Conservation (phyloP, 2,329 filamentous ascomycete genomes). For the Cordyceps farinosa region DNA sequence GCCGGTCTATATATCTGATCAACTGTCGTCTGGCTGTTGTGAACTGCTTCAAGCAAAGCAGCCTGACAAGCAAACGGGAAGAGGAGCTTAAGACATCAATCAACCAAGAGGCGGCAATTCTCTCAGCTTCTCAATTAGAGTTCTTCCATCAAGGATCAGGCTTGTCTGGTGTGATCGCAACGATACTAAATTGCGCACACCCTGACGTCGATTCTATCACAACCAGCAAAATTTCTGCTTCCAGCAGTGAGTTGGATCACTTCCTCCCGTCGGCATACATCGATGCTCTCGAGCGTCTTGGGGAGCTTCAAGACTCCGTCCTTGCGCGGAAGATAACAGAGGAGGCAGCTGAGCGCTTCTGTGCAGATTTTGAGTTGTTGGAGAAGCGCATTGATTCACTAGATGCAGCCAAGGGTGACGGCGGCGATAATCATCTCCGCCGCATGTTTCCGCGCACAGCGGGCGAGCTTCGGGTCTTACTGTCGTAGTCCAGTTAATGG, state of each 20-base stretch:
- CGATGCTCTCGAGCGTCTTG: slow-evolving; percentile 81
- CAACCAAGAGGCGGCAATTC: slow-evolving; percentile 49
- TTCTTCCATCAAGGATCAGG: slow-evolving; percentile 77
- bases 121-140: slow-evolving; percentile 65
- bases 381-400: slow-evolving; percentile 47
- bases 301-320: slow-evolving; percentile 66
- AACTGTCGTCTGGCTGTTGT: slow-evolving; percentile 66
- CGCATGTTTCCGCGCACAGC: slow-evolving; percentile 55
- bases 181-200: slow-evolving; percentile 23
- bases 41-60: slow-evolving; percentile 52
- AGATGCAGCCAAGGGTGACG: slow-evolving; percentile 31
- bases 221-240: slow-evolving; percentile 53
- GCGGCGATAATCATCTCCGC: slow-evolving; percentile 27
- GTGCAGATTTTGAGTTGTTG: slow-evolving; percentile 70
- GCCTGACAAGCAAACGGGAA: slow-evolving; percentile 59
- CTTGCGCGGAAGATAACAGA: slow-evolving; percentile 75
- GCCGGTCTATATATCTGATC: slow-evolving; percentile 64
- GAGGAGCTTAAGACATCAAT: slow-evolving; percentile 56
- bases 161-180: slow-evolving; percentile 59
- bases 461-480: slow-evolving; percentile 56
- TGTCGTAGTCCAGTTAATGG: slow-evolving; percentile 39
- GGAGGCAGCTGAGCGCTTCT: slow-evolving; percentile 79
- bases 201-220: slow-evolving; percentile 38
- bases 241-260: slow-evolving; percentile 76
- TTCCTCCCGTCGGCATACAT: slow-evolving; percentile 91